phyloP scores from a whole-genome alignment of 441 rosid species.

The Omphalea diandra region DNA sequence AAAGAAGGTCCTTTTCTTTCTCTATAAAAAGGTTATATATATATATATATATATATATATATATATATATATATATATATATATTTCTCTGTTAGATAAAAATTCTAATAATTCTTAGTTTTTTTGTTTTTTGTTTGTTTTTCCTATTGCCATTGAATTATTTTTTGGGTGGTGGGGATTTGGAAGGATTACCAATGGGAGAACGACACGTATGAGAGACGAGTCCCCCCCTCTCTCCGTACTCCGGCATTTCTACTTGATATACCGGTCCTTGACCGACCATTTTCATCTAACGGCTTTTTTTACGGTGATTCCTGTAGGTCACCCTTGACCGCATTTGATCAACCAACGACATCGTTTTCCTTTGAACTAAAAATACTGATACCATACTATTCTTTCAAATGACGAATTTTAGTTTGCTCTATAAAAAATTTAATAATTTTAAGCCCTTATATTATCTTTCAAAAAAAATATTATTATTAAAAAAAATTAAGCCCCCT shows the following conservation, averaged over 20 bases:
- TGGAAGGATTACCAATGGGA: conserved; percentile 15
- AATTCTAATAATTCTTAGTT: not conserved
- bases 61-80: no score
- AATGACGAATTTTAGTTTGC: no score
- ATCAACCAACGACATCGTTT: not conserved
- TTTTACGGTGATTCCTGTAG: conserved; percentile 14
- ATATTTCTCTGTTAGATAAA: conserved; percentile 4
- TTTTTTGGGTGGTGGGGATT: conserved; percentile 4
- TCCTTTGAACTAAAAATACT: no score
- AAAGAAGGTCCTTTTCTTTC: not conserved
- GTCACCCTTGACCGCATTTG: not conserved
- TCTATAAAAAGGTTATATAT: not conserved
- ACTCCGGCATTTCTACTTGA: conserved; percentile 14
- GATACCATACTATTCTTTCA: no score
- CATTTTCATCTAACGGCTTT: conserved; percentile 34
- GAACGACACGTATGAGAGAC: conserved; percentile 26
- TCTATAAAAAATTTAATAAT: no score
- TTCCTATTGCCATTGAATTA: conserved; percentile 16
- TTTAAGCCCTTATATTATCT: no score
- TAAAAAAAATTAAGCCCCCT: no score
- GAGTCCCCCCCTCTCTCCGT: not conserved
- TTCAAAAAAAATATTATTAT: no score
- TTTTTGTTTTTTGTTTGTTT: conserved; percentile 17
- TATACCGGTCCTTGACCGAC: conserved; percentile 37
- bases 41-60: no score